Percentiles rank a stretch among this genome's conserved stretches.
Conservation (phyloP, 2,329 filamentous ascomycete species). For the Trichothecium sympodiale region DNA sequence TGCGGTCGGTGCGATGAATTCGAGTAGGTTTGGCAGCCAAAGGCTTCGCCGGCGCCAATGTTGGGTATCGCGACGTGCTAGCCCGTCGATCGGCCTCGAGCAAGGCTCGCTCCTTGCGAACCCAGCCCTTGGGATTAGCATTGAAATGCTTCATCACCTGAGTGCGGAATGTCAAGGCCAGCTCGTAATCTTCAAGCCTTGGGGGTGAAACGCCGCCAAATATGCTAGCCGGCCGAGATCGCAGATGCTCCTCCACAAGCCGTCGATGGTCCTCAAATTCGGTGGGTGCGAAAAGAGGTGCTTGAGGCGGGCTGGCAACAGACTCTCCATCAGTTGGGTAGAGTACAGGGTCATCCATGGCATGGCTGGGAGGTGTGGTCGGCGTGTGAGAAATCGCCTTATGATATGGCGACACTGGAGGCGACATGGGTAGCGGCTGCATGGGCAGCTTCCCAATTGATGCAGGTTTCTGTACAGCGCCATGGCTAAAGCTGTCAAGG, state of each 20-base stretch:
- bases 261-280: slow-evolving; percentile 28
- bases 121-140: slow-evolving; percentile 34
- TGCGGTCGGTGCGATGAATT: slow-evolving; percentile 19
- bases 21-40: slow-evolving; percentile 14
- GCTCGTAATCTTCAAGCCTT: slow-evolving; percentile 39
- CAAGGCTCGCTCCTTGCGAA: slow-evolving; percentile 37
- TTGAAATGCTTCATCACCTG: slow-evolving; percentile 35
- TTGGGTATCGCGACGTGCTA: slow-evolving; percentile 23
- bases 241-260: slow-evolving; percentile 29
- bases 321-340: slow-evolving; percentile 36
- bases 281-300: slow-evolving; percentile 36
- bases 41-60: slow-evolving; percentile 32
- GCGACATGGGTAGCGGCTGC: slow-evolving; percentile 36
- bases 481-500: slow-evolving; percentile 39
- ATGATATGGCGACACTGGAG: slow-evolving; percentile 42
- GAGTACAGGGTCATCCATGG: slow-evolving; percentile 44
- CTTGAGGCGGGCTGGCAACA: slow-evolving; percentile 28
- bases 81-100: slow-evolving; percentile 36
- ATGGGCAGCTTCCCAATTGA: slow-evolving; percentile 9
- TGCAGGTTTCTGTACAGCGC: background rate
- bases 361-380: slow-evolving; percentile 15
- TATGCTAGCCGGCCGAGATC: background rate
- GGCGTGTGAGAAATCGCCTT: slow-evolving; percentile 23
- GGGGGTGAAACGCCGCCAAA: slow-evolving; percentile 18
- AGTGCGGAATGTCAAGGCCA: slow-evolving; percentile 40